phyloP scores from a whole-genome alignment of 768 basidiomycete species.

The Boletus sp. region DNA sequence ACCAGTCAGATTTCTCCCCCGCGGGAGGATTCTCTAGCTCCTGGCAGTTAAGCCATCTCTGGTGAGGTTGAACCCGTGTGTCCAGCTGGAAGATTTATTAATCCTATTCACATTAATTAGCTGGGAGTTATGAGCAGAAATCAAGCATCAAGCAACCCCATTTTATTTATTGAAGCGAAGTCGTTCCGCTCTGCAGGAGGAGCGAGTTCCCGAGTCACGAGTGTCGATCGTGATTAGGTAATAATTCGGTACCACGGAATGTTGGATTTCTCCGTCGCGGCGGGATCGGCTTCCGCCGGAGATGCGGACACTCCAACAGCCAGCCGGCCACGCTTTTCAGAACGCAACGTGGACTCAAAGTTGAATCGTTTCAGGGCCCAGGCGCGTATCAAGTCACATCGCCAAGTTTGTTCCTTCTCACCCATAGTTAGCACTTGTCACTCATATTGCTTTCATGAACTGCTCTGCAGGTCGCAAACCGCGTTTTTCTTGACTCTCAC shows the following conservation, averaged over 20 bases:
- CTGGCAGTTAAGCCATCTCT: slow-evolving; percentile 1
- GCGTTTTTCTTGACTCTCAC: slow-evolving; percentile 37
- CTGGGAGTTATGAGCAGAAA: neutral
- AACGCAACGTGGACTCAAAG: slow-evolving; percentile 21
- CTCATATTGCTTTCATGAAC: slow-evolving; percentile 28
- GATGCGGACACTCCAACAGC: slow-evolving; percentile 1
- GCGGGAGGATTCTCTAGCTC: neutral
- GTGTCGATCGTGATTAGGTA: slow-evolving; percentile 28
- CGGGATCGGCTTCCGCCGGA: slow-evolving; percentile 20
- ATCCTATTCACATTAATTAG: slow-evolving; percentile 10
- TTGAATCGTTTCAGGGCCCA: slow-evolving; percentile 20
- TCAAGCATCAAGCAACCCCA: neutral
- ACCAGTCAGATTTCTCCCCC: neutral
- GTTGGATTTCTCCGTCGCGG: slow-evolving; percentile 1
- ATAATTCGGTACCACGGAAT: slow-evolving; percentile 20
- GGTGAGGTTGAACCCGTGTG: neutral
- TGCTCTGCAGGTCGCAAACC: slow-evolving; percentile 26
- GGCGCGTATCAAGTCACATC: slow-evolving; percentile 30
- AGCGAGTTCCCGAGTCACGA: neutral
- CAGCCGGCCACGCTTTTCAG: slow-evolving; percentile 18
- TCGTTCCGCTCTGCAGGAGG: neutral
- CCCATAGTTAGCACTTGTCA: slow-evolving; percentile 18
- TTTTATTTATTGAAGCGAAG: no score
- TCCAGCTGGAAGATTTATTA: neutral
- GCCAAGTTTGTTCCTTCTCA: slow-evolving; percentile 19